A percentile compares a stretch with the other conserved stretches of the same genome.
Evolutionary conservation across 176 grass and related monocot species (phyloP).

Genomic region (Zoysia pacifica): DNA sequence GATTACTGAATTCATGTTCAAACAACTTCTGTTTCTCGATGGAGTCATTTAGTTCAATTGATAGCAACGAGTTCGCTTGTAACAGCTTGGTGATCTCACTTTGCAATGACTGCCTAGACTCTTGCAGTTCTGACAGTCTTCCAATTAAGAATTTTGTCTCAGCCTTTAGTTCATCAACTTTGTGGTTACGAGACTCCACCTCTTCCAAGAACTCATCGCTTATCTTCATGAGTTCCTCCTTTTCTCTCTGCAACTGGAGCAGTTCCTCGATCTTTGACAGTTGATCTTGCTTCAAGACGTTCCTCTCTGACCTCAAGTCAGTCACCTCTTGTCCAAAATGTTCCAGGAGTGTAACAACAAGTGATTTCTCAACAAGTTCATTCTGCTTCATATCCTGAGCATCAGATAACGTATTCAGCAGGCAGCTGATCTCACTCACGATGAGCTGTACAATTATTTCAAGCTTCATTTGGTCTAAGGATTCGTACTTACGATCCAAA

Average conservation of each 20-base stretch:
- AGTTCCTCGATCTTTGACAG: conserved; percentile 53
- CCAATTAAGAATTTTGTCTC: conserved; percentile 74
- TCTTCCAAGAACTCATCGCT: conserved; percentile 64
- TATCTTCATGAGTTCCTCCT: conserved; percentile 47
- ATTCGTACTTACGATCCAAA: conserved; percentile 72
- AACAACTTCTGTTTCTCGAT: conserved; percentile 48
- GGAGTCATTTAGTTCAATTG: conserved; percentile 52
- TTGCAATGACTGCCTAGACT: conserved; percentile 63
- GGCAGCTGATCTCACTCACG: conserved; percentile 68
- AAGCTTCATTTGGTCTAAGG: conserved; percentile 71
- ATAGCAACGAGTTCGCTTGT: conserved; percentile 65
- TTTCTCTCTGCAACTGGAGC: conserved; percentile 51
- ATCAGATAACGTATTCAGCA: conserved; percentile 61
- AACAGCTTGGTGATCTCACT: conserved; percentile 63
- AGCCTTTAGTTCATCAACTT: conserved; percentile 64
- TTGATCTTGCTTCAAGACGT: conserved; percentile 54
- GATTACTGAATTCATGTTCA: conserved; percentile 56
- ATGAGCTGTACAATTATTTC: conserved; percentile 87
- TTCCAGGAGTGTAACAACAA: conserved; percentile 81
- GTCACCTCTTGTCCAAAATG: conserved; percentile 81
- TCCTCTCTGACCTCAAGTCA: conserved; percentile 71
- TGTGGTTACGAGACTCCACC: conserved; percentile 52
- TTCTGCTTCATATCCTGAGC: conserved; percentile 78
- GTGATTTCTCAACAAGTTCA: conserved; percentile 82
- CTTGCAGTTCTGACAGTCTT: conserved; percentile 73